Base-by-base conservation (phyloP, 106 monocot genomes). In the Phalaenopsis equestris region DNA sequence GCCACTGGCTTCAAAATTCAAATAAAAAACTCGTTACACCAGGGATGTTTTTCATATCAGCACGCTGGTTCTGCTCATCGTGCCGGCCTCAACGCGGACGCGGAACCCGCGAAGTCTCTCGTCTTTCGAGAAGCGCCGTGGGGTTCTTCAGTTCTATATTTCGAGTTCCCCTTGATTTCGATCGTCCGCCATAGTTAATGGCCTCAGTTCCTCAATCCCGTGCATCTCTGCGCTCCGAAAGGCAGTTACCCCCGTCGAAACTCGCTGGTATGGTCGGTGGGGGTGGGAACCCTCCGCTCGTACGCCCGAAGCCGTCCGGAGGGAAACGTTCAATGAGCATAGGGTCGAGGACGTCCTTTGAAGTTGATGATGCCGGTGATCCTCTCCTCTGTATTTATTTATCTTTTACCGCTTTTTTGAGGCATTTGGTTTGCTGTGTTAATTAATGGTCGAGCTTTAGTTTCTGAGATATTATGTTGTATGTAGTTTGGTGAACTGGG, bases 21-120 rank as follows among this genome's bases (percentile, higher is more conserved):
- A 52, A 52, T 48, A 1, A 14, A 52, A 10, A 15, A 10, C 11
- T 52, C 52, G 52, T 52, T 3, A 10, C 12, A 48, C 9, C 8
- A 48, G 48, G 48, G 8, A 1, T 6, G 48, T 3, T 5, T 7
- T 3, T 7, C 16, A 21, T 61, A n/a, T 61, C 19, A n/a, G 61
- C 8, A 19, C 61, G 61, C n/a, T 10, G 61, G 46, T 47, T 10
- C 7, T 47, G 4, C 47, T 49, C 77, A 80, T 87, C 87, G 87
- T 84, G 87, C 87, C 79, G 82, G 84, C 84, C 84, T 85, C 87
- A 81, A 87, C 75, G 48, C 78, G 17, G 2, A 87, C 75, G 48
- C 78, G 17, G 2, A 46, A 42, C 38, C 42, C 42, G 14, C 39
- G 56, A 81, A 42, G 76, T 46, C 41, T 67, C n/a, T 67, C 19